These are phyloP conservation scores for Lentithecium fluviatile DNA, from an alignment of 495 filamentous ascomycete species.

Conservation along the genomic window DNA sequence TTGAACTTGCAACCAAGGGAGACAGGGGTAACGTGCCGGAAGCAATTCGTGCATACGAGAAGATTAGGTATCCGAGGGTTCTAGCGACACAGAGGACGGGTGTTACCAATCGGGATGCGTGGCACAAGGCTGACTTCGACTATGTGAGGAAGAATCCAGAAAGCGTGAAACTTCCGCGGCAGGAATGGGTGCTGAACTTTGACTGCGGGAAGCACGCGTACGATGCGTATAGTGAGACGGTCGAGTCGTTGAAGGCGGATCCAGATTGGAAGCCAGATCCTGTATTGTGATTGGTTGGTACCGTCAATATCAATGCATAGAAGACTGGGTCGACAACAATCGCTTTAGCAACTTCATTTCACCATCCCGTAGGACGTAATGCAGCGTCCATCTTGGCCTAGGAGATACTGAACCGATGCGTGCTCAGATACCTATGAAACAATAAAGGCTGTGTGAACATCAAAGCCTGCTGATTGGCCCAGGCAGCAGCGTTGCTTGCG, in stretches of 20 bases:
- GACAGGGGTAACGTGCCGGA: slow-evolving; percentile 23
- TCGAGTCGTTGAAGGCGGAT: slow-evolving; percentile 17
- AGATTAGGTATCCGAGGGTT: slow-evolving; percentile 41
- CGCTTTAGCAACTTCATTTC: too few relatives aligned
- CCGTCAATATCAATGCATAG: too few relatives aligned
- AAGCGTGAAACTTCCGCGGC: slow-evolving; percentile 37
- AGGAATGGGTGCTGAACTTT: slow-evolving; percentile 41
- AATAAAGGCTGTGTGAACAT: too few relatives aligned
- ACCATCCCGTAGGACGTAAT: too few relatives aligned
- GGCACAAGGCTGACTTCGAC: slow-evolving; percentile 44
- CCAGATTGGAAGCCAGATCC: slow-evolving; percentile 12
- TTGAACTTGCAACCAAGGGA: slow-evolving; percentile 24
- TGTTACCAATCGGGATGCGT: slow-evolving; percentile 38
- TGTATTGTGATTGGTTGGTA: slow-evolving; percentile 19
- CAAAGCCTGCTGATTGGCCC: too few relatives aligned
- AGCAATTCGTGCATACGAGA: slow-evolving; percentile 38
- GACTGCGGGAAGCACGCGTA: slow-evolving; percentile 41
- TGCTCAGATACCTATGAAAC: too few relatives aligned
- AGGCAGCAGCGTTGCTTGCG: too few relatives aligned
- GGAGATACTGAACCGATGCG: too few relatives aligned
- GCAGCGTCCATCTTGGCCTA: too few relatives aligned
- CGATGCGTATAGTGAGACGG: slow-evolving; percentile 33
- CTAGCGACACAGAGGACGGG: slow-evolving; percentile 39
- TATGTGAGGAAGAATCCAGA: slow-evolving; percentile 43
- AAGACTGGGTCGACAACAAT: too few relatives aligned